phyloP scores from a whole-genome alignment of 225 moss, liverwort and hornwort species.

The Antitrichia curtipendula region DNA sequence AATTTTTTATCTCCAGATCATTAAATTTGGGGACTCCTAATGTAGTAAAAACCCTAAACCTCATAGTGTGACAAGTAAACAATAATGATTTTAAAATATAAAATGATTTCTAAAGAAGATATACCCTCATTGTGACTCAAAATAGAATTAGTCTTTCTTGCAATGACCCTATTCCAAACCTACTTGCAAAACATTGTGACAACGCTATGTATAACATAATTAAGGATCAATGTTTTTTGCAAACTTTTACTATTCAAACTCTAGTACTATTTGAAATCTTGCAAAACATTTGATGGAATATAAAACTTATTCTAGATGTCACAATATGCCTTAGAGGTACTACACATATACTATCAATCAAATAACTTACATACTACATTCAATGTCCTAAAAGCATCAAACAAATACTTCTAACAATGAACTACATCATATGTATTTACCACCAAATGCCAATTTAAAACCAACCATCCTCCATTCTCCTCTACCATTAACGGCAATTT shows the following conservation, averaged over 20 bases:
- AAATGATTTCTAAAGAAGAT: too few relatives aligned
- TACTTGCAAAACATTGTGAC: too few relatives aligned
- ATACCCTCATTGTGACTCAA: too few relatives aligned
- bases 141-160: too few relatives aligned
- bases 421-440: not conserved
- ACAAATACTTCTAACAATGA: not conserved
- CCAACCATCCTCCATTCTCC: not conserved
- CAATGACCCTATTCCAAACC: too few relatives aligned
- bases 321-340: not conserved
- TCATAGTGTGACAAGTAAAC: too few relatives aligned
- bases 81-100: too few relatives aligned
- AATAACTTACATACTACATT: not conserved
- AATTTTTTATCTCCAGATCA: too few relatives aligned
- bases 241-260: not conserved
- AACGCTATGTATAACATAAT: too few relatives aligned
- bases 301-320: not conserved
- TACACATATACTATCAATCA: not conserved
- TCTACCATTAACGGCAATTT: not conserved
- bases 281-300: not conserved
- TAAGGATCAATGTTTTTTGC: not conserved
- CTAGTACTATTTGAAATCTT: not conserved
- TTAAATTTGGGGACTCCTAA: too few relatives aligned
- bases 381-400: not conserved
- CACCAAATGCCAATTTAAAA: fast-evolving
- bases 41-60: too few relatives aligned